Conservation (phyloP, 169 alveolate species). For the Hepatocystis sp. region DNA sequence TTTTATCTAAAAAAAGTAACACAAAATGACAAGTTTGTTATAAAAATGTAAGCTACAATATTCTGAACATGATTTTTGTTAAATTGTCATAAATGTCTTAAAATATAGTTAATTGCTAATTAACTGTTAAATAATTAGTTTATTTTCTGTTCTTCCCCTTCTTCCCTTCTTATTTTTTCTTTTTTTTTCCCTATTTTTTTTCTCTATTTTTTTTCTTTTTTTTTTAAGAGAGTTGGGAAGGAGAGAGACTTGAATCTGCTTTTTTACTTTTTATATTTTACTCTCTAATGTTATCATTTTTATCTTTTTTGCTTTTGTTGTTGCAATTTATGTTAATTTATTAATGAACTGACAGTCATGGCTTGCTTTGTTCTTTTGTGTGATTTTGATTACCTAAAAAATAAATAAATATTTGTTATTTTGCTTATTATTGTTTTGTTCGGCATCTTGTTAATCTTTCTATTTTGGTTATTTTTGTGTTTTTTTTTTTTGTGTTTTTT, state of each 20-base stretch:
- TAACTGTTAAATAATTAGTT: no score
- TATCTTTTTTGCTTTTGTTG: background rate
- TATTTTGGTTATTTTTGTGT: conserved; percentile 1
- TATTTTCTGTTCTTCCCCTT: no score
- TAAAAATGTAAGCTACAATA: no score
- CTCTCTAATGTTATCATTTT: background rate
- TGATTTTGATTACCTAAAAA: no score
- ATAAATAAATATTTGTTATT: no score
- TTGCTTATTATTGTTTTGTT: no score
- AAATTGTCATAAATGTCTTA: no score
- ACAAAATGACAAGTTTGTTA: no score
- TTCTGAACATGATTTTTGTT: no score
- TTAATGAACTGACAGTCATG: background rate
- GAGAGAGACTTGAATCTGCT: background rate
- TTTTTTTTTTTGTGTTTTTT: conserved; percentile 1
- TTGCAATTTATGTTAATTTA: background rate
- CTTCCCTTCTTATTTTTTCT: conserved; percentile 1
- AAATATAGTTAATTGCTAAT: no score
- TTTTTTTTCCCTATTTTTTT: background rate
- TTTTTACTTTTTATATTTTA: conserved; percentile 2
- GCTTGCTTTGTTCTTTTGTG: background rate
- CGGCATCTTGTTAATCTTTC: no score
- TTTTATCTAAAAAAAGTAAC: no score
- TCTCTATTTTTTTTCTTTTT: background rate
- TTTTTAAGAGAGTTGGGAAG: background rate